Conservation (phyloP, 2,329 filamentous ascomycete genomes). For the Dryadomyces quercus-mongolicae region DNA sequence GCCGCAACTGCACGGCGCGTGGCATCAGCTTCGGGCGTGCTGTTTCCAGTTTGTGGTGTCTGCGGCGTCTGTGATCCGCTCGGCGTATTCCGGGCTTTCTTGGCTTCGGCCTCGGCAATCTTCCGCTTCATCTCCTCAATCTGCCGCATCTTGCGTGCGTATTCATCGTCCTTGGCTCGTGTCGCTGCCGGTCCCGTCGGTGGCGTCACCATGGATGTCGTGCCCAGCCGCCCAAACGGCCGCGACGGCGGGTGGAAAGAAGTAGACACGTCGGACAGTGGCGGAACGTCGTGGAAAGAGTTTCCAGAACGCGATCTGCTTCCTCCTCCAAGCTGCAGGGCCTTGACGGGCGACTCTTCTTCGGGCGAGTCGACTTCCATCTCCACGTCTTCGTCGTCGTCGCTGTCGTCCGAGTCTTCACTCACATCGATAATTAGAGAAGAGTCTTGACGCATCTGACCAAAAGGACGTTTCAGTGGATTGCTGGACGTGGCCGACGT, state of each 20-base stretch:
- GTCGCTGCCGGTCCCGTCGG: constrained; percentile 20
- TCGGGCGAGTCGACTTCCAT: constrained; percentile 53
- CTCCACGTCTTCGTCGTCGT: constrained; percentile 50
- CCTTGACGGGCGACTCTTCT: constrained; percentile 24
- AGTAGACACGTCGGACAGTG: constrained; percentile 23
- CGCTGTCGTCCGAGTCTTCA: constrained; percentile 51
- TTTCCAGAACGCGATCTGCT: constrained; percentile 18
- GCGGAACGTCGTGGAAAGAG: constrained; percentile 32
- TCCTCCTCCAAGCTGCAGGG: constrained; percentile 15
- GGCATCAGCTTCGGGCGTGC: constrained; percentile 16
- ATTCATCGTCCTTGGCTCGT: constrained; percentile 24
- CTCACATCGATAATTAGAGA: constrained; percentile 76
- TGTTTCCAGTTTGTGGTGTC: constrained; percentile 13
- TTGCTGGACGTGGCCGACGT: constrained; percentile 19
- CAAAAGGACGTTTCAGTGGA: constrained; percentile 47
- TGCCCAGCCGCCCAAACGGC: constrained; percentile 26
- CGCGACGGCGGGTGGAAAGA: constrained; percentile 17
- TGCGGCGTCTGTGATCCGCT: constrained; percentile 18
- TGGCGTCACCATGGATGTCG: constrained; percentile 22
- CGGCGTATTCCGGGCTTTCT: constrained; percentile 26
- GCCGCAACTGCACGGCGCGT: constrained; percentile 11
- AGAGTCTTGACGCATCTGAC: constrained; percentile 43
- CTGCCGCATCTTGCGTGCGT: constrained; percentile 40
- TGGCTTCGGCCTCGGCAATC: constrained; percentile 47
- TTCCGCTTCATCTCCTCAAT: constrained; percentile 49